Conservation (phyloP, 306 rosid species). For the Begonia peltatifolia region DNA sequence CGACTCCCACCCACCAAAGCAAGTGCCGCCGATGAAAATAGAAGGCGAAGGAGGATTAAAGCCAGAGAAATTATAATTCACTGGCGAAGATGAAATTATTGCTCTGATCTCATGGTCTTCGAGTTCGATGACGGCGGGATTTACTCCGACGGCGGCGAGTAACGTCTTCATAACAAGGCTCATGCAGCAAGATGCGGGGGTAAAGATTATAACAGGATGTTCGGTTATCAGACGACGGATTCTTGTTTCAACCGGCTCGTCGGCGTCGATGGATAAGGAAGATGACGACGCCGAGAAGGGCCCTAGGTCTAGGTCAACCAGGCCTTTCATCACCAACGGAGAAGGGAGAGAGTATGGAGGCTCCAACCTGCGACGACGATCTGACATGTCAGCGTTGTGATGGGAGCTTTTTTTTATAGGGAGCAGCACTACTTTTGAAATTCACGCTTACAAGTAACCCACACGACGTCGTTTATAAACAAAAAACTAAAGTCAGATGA, state of each 20-base stretch:
- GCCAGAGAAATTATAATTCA: not conserved
- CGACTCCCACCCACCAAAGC: constrained; percentile 73
- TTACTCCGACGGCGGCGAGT: constrained; percentile 68
- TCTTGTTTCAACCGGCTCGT: constrained; percentile 33
- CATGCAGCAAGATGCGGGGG: too few relatives aligned
- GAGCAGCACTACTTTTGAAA: too few relatives aligned
- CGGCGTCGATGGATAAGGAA: too few relatives aligned
- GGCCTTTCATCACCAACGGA: constrained; percentile 29
- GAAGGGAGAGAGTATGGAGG: constrained; percentile 10
- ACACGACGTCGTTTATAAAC: too few relatives aligned
- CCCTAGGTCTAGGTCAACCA: constrained; percentile 23
- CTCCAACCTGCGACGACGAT: too few relatives aligned
- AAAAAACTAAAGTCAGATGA: too few relatives aligned
- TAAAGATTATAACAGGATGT: constrained; percentile 45
- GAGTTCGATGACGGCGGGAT: constrained; percentile 83
- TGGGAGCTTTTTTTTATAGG: too few relatives aligned
- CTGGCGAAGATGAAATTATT: constrained; percentile 19
- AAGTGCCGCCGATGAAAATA: constrained; percentile 68
- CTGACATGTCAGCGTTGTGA: too few relatives aligned
- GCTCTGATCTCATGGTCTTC: constrained; percentile 73
- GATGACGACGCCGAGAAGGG: too few relatives aligned
- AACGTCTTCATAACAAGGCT: constrained; percentile 72
- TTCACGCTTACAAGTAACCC: too few relatives aligned
- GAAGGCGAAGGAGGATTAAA: too few relatives aligned
- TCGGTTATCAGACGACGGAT: constrained; percentile 89